These are phyloP conservation scores for Cutaneotrichosporon sp. DNA, from an alignment of 1,284 basidiomycete species.

Conservation along the genomic window DNA sequence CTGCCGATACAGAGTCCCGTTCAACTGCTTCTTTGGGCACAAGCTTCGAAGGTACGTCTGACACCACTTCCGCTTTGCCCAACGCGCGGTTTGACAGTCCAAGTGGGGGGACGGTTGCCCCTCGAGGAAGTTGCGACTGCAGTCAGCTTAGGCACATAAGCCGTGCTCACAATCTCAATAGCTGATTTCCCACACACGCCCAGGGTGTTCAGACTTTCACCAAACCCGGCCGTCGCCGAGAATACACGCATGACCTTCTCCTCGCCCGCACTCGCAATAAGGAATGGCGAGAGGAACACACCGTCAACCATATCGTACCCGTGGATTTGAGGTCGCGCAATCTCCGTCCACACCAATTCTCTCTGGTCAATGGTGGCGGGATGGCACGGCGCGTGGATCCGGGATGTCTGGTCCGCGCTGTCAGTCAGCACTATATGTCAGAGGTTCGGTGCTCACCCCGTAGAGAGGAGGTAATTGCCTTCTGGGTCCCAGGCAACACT, in stretches of 20 bases:
- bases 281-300: slow-evolving; percentile 66
- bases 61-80: slow-evolving; percentile 55
- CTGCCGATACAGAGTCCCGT: slow-evolving; percentile 43
- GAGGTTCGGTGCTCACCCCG: slow-evolving; percentile 57
- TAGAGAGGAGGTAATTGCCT: slow-evolving; percentile 76
- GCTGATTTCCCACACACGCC: slow-evolving; percentile 32
- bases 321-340: slow-evolving; percentile 85
- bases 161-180: slow-evolving; percentile 6
- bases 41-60: slow-evolving; percentile 14
- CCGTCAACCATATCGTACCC: slow-evolving; percentile 86
- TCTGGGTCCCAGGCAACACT: slow-evolving; percentile 76
- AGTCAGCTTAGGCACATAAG: neutral
- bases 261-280: slow-evolving; percentile 80
- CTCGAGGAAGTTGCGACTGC: slow-evolving; percentile 41
- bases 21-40: slow-evolving; percentile 32
- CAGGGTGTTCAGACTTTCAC: slow-evolving; percentile 56
- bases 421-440: neutral
- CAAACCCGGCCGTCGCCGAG: slow-evolving; percentile 75
- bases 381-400: slow-evolving; percentile 64
- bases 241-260: slow-evolving; percentile 90
- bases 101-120: slow-evolving; percentile 69
- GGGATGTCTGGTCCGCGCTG: slow-evolving; percentile 73
- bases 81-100: slow-evolving; percentile 70
- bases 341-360: slow-evolving; percentile 80
- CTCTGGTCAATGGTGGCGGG: slow-evolving; percentile 14